Conservation (phyloP, 2,329 filamentous ascomycete genomes). For the Fusarium brevicatenulatum region DNA sequence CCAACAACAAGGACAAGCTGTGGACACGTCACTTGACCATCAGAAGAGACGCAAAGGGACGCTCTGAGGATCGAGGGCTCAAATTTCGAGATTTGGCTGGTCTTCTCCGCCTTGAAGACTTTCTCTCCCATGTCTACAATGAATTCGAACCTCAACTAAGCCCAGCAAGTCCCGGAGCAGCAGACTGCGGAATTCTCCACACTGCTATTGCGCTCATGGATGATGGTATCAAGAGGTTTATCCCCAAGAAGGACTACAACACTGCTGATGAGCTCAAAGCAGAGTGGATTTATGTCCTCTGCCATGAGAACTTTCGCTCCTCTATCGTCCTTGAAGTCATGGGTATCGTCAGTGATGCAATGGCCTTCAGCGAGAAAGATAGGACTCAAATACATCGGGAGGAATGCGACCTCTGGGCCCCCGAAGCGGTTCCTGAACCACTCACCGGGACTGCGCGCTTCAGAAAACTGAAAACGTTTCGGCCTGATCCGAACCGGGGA, state of each 20-base stretch:
- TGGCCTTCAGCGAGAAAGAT: constrained; percentile 5
- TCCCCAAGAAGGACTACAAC: neutral
- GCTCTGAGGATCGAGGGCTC: neutral
- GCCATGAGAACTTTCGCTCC: neutral
- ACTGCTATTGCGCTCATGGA: constrained; percentile 14
- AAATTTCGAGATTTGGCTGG: constrained; percentile 22
- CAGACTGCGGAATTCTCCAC: neutral
- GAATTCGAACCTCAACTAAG: constrained; percentile 9
- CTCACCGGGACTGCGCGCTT: neutral
- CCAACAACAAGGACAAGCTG: constrained; percentile 15
- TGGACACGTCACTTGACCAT: constrained; percentile 17
- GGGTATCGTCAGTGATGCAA: neutral
- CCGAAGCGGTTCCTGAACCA: neutral
- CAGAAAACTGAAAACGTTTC: neutral
- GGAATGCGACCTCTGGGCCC: constrained; percentile 9
- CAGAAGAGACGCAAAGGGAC: neutral
- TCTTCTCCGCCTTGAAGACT: constrained; percentile 30
- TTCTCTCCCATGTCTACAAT: constrained; percentile 3
- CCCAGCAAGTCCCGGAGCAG: neutral
- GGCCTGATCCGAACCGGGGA: neutral
- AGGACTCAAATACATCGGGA: constrained; percentile 1
- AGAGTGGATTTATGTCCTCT: constrained; percentile 13
- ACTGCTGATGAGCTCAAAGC: neutral
- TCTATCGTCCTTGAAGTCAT: constrained; percentile 8
- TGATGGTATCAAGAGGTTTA: constrained; percentile 4